Conservation (phyloP, 345 rosid genomes). For the Gossypium mustelinum region DNA sequence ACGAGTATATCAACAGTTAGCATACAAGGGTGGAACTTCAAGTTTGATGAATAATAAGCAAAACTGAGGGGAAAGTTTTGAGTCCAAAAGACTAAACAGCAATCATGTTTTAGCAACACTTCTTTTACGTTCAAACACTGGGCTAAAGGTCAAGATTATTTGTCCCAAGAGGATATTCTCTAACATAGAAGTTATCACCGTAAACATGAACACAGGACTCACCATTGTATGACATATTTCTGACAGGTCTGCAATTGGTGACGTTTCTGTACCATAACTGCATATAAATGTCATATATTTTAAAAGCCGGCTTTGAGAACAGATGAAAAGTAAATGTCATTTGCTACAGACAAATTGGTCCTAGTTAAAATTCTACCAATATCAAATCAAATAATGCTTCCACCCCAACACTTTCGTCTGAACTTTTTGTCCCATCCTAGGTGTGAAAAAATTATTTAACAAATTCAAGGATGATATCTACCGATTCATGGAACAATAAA, state of each 20-base stretch:
- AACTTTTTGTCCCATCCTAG: background rate
- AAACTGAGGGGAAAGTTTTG: background rate
- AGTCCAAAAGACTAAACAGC: background rate
- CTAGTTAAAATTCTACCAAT: background rate
- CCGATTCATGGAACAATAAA: background rate
- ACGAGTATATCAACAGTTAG: constrained; percentile 1
- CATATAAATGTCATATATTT: constrained; percentile 21
- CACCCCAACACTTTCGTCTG: background rate
- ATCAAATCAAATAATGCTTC: background rate
- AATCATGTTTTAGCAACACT: background rate
- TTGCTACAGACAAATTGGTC: background rate
- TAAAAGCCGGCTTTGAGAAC: background rate
- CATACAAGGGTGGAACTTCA: background rate
- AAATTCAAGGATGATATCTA: background rate
- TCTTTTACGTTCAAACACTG: background rate
- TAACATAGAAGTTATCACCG: background rate
- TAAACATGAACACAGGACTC: constrained; percentile 27
- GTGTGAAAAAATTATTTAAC: background rate
- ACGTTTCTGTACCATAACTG: constrained; percentile 79
- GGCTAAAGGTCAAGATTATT: background rate
- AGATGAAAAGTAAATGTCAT: background rate
- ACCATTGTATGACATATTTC: constrained; percentile 80
- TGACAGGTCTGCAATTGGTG: constrained; percentile 67
- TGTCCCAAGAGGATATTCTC: background rate
- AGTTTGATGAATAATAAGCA: background rate